A percentile compares a stretch with the other conserved stretches of the same genome.
Conservation (phyloP, 768 basidiomycete genomes). For the Lactarius hengduanensis region DNA sequence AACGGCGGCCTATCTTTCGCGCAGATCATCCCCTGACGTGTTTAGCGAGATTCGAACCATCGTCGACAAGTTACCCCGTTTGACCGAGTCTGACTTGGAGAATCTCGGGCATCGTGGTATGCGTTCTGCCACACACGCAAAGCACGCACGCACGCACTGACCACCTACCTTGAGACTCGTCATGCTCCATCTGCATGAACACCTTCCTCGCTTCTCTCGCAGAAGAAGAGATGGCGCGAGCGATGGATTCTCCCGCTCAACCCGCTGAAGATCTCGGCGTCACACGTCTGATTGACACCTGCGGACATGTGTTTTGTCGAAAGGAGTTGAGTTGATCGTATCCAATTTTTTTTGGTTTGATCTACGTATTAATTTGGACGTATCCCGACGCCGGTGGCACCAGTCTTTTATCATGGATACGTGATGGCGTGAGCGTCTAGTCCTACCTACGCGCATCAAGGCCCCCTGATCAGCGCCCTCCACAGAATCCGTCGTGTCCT, state of each 20-base stretch:
- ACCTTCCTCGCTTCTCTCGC: conserved; percentile 65
- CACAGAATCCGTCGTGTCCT: conserved; percentile 63
- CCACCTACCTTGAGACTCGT: conserved; percentile 47
- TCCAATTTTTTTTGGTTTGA: background rate
- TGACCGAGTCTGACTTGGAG: conserved; percentile 51
- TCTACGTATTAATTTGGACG: conserved; percentile 15
- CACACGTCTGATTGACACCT: conserved; percentile 48
- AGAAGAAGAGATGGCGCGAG: conserved; percentile 70
- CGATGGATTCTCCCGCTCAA: conserved; percentile 78
- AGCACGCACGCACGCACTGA: background rate
- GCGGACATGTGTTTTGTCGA: conserved; percentile 71
- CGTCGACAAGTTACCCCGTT: conserved; percentile 46
- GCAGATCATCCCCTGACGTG: background rate
- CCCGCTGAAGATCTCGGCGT: conserved; percentile 69
- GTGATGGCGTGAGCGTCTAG: conserved; percentile 19
- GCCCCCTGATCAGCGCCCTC: conserved; percentile 20
- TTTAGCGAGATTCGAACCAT: conserved; percentile 41
- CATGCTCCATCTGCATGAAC: conserved; percentile 75
- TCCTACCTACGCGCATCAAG: conserved; percentile 4
- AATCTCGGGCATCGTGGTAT: conserved; percentile 49
- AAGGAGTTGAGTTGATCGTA: conserved; percentile 57
- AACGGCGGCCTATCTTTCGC: background rate
- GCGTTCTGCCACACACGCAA: conserved; percentile 2
- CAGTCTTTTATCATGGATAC: conserved; percentile 29
- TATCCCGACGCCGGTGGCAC: background rate